Conservation (phyloP, 2,329 filamentous ascomycete species). For the Xylaria arbuscula region DNA sequence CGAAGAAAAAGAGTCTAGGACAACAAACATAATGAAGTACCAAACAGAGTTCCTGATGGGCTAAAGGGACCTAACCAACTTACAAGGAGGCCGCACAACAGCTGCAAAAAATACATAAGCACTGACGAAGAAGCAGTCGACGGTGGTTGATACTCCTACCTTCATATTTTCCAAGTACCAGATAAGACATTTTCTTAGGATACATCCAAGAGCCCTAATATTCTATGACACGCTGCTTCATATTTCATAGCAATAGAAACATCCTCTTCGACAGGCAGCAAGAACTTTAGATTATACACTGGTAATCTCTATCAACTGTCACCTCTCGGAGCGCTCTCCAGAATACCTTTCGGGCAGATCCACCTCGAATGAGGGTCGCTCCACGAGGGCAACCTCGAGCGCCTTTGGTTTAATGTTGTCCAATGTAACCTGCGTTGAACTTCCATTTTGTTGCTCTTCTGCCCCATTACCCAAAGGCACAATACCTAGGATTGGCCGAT, state of each 20-base stretch:
- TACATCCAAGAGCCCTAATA: too few species aligned
- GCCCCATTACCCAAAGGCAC: constrained; percentile 57
- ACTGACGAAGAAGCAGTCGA: too few species aligned
- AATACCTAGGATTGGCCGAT: constrained; percentile 87
- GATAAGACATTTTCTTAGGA: too few species aligned
- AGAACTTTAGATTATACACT: constrained; percentile 3
- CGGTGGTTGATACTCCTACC: too few species aligned
- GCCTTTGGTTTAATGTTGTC: constrained; percentile 47
- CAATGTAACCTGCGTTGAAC: constrained; percentile 20
- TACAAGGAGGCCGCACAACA: too few species aligned
- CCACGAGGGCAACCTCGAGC: constrained; percentile 87
- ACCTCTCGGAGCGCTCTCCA: constrained; percentile 57
- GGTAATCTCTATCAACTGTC: constrained; percentile 9
- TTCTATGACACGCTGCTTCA: neutral
- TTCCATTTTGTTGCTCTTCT: constrained; percentile 47
- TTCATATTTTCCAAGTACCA: too few species aligned
- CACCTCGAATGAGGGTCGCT: constrained; percentile 86
- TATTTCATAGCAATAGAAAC: neutral
- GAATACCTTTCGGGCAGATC: constrained; percentile 79
- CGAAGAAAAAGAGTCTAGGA: neutral
- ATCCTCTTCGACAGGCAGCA: neutral
- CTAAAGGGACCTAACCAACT: too few species aligned
- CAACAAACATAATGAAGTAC: neutral
- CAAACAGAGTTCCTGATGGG: neutral
- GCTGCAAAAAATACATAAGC: too few species aligned